Conservation (phyloP, 2,329 filamentous ascomycete species). For the Calonectria hongkongensis region DNA sequence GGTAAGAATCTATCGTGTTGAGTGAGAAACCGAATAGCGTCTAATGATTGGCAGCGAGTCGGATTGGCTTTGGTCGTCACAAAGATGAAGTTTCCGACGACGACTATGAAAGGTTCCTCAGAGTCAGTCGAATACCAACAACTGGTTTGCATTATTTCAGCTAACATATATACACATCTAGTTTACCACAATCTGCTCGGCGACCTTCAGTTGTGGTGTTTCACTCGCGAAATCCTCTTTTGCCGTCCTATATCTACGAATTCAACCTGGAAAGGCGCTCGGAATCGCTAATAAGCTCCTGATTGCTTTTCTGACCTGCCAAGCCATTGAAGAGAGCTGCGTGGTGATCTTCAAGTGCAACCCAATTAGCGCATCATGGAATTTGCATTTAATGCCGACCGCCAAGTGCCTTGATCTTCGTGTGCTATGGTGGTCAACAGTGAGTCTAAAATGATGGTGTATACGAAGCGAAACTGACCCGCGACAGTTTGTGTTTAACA, state of each 20-base stretch:
- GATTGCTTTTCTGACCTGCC: slow-evolving; percentile 53
- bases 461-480: not conserved
- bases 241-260: slow-evolving; percentile 57
- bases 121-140: not conserved
- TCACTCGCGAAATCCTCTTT: slow-evolving; percentile 58
- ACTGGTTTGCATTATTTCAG: not conserved
- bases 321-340: slow-evolving; percentile 56
- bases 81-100: slow-evolving; percentile 11
- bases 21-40: not conserved
- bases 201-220: slow-evolving; percentile 56
- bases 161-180: slow-evolving; percentile 18
- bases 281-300: slow-evolving; percentile 55
- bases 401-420: slow-evolving; percentile 55
- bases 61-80: slow-evolving; percentile 40
- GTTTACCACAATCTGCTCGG: slow-evolving; percentile 51
- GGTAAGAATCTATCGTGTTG: slow-evolving; percentile 27
- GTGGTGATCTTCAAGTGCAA: slow-evolving; percentile 56
- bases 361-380: slow-evolving; percentile 55
- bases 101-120: slow-evolving; percentile 40
- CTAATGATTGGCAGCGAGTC: slow-evolving; percentile 36
- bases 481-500: slow-evolving; percentile 58
- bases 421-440: slow-evolving; percentile 58
- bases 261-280: slow-evolving; percentile 53
- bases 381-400: slow-evolving; percentile 38
- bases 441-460: slow-evolving; percentile 41